These are phyloP conservation scores for Alternaria brassicicola DNA, from an alignment of 2,329 filamentous ascomycete species.

Conservation along the genomic window DNA sequence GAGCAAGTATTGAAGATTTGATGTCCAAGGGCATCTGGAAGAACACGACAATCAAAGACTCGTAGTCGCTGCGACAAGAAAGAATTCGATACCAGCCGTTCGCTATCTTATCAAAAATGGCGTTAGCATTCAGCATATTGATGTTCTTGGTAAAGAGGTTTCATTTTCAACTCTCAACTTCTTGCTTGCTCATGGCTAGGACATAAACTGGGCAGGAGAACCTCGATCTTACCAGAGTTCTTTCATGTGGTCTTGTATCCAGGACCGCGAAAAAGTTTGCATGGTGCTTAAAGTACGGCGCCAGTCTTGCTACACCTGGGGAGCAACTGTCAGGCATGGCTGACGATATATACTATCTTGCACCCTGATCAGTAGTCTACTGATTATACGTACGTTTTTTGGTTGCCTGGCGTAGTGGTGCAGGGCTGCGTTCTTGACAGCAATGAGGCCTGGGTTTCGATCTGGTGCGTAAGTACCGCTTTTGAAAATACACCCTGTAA, in stretches of 20 bases:
- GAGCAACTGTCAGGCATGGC: no score
- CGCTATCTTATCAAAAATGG: not conserved
- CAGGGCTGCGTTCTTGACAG: no score
- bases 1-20: not conserved
- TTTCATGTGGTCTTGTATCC: not conserved
- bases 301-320: constrained; percentile 9
- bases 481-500: no score
- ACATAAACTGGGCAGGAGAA: not conserved
- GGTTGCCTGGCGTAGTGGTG: no score
- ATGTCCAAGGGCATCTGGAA: not conserved
- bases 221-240: not conserved
- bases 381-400: no score
- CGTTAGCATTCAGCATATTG: not conserved
- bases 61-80: not conserved
- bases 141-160: not conserved
- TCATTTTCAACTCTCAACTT: not conserved
- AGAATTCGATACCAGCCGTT: not conserved
- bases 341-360: no score
- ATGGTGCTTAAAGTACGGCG: not conserved
- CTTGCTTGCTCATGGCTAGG: not conserved
- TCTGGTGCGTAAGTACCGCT: no score
- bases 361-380: no score
- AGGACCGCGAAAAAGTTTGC: not conserved
- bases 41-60: not conserved
- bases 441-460: no score